A percentile compares a stretch with the other conserved stretches of the same genome.
Evolutionary conservation across 2,329 filamentous ascomycete species (phyloP).

Genomic region (Sarocladium oryzae): DNA sequence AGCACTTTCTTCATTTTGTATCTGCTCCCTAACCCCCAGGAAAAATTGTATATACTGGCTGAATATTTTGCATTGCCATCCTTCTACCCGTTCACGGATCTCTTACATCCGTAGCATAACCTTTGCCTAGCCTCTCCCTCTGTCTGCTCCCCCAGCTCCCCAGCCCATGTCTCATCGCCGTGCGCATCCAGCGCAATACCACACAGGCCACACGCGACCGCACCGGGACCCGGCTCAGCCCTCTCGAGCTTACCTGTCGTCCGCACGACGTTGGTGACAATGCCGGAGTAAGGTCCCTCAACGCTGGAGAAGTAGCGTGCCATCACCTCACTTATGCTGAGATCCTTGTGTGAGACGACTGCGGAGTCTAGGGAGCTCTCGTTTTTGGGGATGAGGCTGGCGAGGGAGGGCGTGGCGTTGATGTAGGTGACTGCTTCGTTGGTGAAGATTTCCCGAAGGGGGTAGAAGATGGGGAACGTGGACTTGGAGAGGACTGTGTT

Average conservation of each 20-base stretch:
- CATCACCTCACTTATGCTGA: constrained; percentile 90
- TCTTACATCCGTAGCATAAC: constrained; percentile 69
- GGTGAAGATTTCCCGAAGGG: constrained; percentile 76
- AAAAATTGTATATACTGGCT: background rate
- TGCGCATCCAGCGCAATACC: constrained; percentile 57
- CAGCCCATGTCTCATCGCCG: constrained; percentile 58
- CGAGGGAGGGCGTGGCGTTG: constrained; percentile 45
- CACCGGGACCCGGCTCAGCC: constrained; percentile 23
- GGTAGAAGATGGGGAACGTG: constrained; percentile 58
- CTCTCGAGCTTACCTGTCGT: constrained; percentile 76
- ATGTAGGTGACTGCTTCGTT: constrained; percentile 70
- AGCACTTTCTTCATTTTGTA: background rate
- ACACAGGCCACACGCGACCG: constrained; percentile 56
- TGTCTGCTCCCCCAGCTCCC: constrained; percentile 46
- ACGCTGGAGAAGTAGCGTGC: constrained; percentile 75
- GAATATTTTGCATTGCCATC: background rate
- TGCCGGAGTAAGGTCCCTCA: constrained; percentile 78
- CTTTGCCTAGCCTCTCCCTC: constrained; percentile 16
- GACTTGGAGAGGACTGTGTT: constrained; percentile 14
- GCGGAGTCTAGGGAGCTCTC: constrained; percentile 19
- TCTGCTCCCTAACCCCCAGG: background rate
- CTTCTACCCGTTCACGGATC: constrained; percentile 45
- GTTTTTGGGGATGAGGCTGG: constrained; percentile 37
- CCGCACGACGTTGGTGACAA: constrained; percentile 91
- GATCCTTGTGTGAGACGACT: constrained; percentile 62